Base-by-base conservation (phyloP, 208 protist species). In the Crithidia fasciculata region DNA sequence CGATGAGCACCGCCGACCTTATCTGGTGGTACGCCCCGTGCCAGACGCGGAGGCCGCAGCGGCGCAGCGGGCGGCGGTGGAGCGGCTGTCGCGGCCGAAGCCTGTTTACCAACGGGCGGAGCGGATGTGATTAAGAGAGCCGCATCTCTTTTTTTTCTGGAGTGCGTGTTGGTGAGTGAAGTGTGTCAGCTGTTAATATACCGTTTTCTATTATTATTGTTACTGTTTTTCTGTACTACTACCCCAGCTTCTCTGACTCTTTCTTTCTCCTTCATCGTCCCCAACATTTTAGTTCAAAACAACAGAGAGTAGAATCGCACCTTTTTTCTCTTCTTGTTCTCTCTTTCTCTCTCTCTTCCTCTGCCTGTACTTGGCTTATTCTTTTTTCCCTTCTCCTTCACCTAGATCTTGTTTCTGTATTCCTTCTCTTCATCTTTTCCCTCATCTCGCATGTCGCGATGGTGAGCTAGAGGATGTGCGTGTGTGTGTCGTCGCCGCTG, bases 1-100 rank as follows among this genome's bases (percentile, higher is more conserved):
- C 6, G 91, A 95, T 74, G 91, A 95, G 50, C 61, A 87, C 54
- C 61, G 74, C 41, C 75, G 83, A 39, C 91, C 91, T 68, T 95
- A 95, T 81, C 57, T 95, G 40, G 62, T 92, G 8, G 81, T 93
- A 3, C 84, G 84, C 3, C 77, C 83, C 8, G 73, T 95, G 18
- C 91, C 82, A 8, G 63, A 40, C 45, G 81, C 86, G 4, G 81
- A 73, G 36, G 86, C 78, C 6, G 87, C 84, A 13, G 64, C 63
- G 59, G 82, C 83, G 44, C 88, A 92, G 75, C 72, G 78, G 18
- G 36, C 54, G n/a, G 61, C 83, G 7, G 64, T 87, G 47, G 74
- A 88, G 56, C 78, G 90, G 8, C 82, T 95, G 6, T 82, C 90
- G 41, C 43, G 49, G 52, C 90, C 90, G n/a, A 82, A 81, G 44